A percentile compares a stretch with the other conserved stretches of the same genome.
Conservation (phyloP, 495 filamentous ascomycete species). For the Penicillium odoratum region DNA sequence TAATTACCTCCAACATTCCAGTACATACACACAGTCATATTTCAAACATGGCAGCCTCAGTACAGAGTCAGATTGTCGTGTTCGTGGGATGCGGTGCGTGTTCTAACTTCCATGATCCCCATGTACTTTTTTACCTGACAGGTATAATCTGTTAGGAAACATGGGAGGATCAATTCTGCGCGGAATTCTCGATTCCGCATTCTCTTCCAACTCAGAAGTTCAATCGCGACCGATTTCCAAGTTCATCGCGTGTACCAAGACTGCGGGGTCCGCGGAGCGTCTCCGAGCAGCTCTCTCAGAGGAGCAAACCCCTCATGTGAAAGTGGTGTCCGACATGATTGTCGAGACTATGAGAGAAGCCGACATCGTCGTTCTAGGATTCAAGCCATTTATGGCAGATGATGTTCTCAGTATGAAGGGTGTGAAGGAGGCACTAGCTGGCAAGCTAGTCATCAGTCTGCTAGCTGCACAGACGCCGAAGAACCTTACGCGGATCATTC, state of each 20-base stretch:
- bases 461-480: slow-evolving; percentile 73
- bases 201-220: not conserved
- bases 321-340: slow-evolving; percentile 22
- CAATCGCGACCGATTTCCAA: slow-evolving; percentile 18
- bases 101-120: not conserved
- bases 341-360: slow-evolving; percentile 29
- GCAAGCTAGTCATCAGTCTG: slow-evolving; percentile 83
- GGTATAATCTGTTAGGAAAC: slow-evolving; percentile 27
- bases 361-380: slow-evolving; percentile 36
- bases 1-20: not conserved
- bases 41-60: not conserved
- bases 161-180: slow-evolving; percentile 41
- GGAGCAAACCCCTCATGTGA: slow-evolving; percentile 15
- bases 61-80: slow-evolving; percentile 16
- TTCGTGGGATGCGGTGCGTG: slow-evolving; percentile 34
- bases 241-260: slow-evolving; percentile 36
- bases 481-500: slow-evolving; percentile 63
- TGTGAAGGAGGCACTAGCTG: slow-evolving; percentile 45
- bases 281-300: slow-evolving; percentile 12
- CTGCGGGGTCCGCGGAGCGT: slow-evolving; percentile 23
- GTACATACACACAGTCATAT: not conserved
- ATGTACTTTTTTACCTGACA: not conserved
- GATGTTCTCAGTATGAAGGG: slow-evolving; percentile 30
- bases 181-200: slow-evolving; percentile 34
- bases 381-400: slow-evolving; percentile 38